A percentile compares a stretch with the other conserved stretches of the same genome.
These are phyloP conservation scores for Nemania abortiva DNA, from an alignment of 2,329 filamentous ascomycete genomes.

Conservation along the genomic window DNA sequence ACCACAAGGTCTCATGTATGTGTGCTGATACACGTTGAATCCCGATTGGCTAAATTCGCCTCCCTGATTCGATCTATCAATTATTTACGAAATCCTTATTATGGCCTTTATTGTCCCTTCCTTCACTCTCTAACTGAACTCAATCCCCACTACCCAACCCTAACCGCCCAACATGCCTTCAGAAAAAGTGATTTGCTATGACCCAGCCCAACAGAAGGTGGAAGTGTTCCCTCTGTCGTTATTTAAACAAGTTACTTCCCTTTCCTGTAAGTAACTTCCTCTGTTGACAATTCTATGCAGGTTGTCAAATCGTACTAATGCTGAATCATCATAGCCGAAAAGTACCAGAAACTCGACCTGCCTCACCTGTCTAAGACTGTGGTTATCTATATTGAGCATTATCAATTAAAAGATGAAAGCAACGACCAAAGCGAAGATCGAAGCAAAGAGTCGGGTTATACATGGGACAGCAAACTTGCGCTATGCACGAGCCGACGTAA, in stretches of 20 bases:
- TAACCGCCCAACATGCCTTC: not conserved
- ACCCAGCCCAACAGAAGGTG: not conserved
- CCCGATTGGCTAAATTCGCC: no score
- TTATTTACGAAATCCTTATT: no score
- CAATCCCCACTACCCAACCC: not conserved
- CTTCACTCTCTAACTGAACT: no score
- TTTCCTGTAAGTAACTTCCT: not conserved
- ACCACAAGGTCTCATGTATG: no score
- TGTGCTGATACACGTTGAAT: no score
- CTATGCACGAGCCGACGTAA: not conserved
- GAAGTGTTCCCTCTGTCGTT: not conserved
- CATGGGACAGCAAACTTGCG: not conserved
- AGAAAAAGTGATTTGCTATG: not conserved
- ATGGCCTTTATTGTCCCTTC: no score
- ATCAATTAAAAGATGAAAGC: no score
- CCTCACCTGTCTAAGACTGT: not conserved
- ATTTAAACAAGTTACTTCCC: not conserved
- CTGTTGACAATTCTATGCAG: not conserved
- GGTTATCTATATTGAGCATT: not conserved
- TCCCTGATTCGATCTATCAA: no score
- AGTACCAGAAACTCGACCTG: not conserved
- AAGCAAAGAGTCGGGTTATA: not conserved
- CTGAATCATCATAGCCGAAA: not conserved
- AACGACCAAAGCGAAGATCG: no score
- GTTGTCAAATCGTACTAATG: not conserved